phyloP scores from a whole-genome alignment of 176 grass and related monocot species.

The Zoysia japonica region DNA sequence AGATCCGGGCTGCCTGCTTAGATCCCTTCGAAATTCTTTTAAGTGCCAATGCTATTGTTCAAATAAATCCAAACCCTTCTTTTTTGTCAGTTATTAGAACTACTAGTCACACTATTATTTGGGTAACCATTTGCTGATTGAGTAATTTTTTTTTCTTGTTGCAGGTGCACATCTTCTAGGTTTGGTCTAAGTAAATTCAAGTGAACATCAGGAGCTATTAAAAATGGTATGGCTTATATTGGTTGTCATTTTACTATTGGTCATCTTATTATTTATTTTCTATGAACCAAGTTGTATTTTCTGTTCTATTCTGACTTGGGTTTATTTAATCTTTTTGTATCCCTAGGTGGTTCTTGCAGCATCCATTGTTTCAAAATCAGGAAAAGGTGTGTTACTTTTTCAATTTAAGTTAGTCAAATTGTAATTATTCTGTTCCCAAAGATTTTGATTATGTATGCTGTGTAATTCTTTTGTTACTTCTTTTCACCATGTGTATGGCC shows the following conservation, averaged over 20 bases:
- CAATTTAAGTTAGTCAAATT: constrained; percentile 16
- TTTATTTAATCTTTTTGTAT: constrained; percentile 4
- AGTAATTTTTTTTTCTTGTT: constrained; percentile 9
- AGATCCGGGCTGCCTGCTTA: constrained; percentile 1
- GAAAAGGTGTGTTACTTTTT: constrained; percentile 61
- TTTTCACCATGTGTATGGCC: not conserved
- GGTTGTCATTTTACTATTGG: not conserved
- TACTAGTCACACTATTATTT: not conserved
- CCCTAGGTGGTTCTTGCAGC: constrained; percentile 82
- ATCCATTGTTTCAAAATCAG: constrained; percentile 71
- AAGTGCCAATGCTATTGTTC: not conserved
- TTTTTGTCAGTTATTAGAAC: not conserved
- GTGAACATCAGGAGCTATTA: not conserved
- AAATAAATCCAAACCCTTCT: not conserved
- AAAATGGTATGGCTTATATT: constrained; percentile 40
- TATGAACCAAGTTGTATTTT: not conserved
- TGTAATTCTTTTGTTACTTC: not conserved
- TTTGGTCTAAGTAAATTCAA: constrained; percentile 1
- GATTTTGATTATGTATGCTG: not conserved
- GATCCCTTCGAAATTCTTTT: not conserved
- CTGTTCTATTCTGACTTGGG: not conserved
- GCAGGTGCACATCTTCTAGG: constrained; percentile 19
- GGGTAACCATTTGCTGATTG: constrained; percentile 1
- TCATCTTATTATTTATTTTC: not conserved
- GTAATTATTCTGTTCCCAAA: not conserved